Percentiles rank a stretch among this genome's conserved stretches.
phyloP scores from a whole-genome alignment of 2,329 filamentous ascomycete species.

The Fusarium sp. region DNA sequence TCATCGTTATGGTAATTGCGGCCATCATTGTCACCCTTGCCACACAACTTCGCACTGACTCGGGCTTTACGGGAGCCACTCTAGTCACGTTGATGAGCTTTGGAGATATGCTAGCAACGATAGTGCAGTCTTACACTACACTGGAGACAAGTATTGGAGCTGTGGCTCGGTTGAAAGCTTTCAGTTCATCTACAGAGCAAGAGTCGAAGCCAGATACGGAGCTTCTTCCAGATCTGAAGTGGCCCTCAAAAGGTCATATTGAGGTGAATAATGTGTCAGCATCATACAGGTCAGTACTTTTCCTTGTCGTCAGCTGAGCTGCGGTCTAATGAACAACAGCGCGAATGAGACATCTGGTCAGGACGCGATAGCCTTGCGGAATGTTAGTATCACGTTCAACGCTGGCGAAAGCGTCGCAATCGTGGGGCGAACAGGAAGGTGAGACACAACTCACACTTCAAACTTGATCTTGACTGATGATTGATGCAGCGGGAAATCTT shows the following conservation, averaged over 20 bases:
- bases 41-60: conserved; percentile 54
- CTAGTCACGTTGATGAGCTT: conserved; percentile 57
- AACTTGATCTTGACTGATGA: background rate
- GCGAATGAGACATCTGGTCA: background rate
- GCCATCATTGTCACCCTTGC: conserved; percentile 60
- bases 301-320: background rate
- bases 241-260: conserved; percentile 19
- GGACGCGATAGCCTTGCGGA: conserved; percentile 7
- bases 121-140: conserved; percentile 53
- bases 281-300: conserved; percentile 19
- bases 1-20: conserved; percentile 63
- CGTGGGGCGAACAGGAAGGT: conserved; percentile 26
- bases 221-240: background rate
- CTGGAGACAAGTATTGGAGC: conserved; percentile 51
- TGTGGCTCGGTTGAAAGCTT: conserved; percentile 38
- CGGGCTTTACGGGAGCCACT: conserved; percentile 55
- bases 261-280: conserved; percentile 18
- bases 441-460: background rate
- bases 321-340: background rate
- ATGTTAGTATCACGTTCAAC: conserved; percentile 6
- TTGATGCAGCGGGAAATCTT: conserved; percentile 57
- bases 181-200: background rate
- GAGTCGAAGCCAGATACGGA: conserved; percentile 7
- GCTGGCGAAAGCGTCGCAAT: conserved; percentile 12
- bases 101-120: conserved; percentile 47